Base-by-base conservation (phyloP, 306 rosid genomes). In the Casuarina cunninghamiana region DNA sequence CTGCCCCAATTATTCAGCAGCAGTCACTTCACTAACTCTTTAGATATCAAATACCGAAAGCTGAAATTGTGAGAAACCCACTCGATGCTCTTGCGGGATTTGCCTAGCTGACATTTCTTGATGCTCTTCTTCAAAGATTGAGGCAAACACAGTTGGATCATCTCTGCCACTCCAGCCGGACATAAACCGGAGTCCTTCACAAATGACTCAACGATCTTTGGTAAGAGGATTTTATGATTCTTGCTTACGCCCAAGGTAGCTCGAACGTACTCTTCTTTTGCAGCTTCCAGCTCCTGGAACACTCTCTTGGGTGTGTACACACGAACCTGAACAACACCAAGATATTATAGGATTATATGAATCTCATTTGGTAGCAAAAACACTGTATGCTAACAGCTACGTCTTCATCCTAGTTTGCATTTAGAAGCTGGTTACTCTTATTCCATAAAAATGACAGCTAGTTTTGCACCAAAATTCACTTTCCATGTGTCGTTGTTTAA, bases 161-260 rank as follows among this genome's bases (percentile, higher is more conserved):
- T 91, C 48, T 90, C 98, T 81, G 90, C 83, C 10, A 88, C 75
- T 39, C 91, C 94, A 58, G 60, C 78, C 1, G 91, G 77, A 80
- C 90, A 90, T 63, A 96, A 73, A 44, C 85, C 90, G 0, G 97
- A 84, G 75, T 93, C 92, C 80, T 93, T 96, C 16, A 83, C 83
- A 42, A 88, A 96, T 73, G 97, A 82, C 69, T 96, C 97, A 0
- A 96, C 81, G 21, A 91, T 90, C 89, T 90, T 96, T 12, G 99
- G 99, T 16, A 96, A 53, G 19, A 96, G 82, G 71, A 96, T 77
- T 78, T 87, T 93, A 39, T 75, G 81, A 85, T 88, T 97, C 86
- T 96, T 93, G 67, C 96, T 87, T 38, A 91, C 90, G 7, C 99
- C 99, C n/a, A 93, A 90, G 21, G 91, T 87, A 73, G 94, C 97